Conservation (phyloP, 2,329 filamentous ascomycete genomes). For the Herpotrichia juniperi region DNA sequence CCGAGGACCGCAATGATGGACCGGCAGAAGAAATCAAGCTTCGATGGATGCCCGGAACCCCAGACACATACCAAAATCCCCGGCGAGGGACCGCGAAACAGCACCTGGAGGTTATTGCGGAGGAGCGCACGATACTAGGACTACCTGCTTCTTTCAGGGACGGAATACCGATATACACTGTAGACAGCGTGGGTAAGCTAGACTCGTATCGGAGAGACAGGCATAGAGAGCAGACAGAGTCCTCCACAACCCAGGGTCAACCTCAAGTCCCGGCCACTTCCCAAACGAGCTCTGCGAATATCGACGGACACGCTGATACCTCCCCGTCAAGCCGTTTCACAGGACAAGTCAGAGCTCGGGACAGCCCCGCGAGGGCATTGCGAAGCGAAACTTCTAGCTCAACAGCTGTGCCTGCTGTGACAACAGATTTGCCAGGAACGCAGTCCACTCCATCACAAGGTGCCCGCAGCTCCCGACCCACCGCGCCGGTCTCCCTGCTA, state of each 20-base stretch:
- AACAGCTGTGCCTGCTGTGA: no score
- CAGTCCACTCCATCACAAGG: no score
- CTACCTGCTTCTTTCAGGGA: background rate
- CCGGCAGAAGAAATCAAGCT: slow-evolving; percentile 9
- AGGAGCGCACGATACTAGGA: slow-evolving; percentile 11
- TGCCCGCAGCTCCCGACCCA: no score
- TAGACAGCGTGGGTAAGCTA: slow-evolving; percentile 4
- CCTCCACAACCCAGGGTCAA: background rate
- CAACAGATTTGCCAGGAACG: no score
- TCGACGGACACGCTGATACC: background rate
- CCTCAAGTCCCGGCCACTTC: background rate
- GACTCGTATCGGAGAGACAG: background rate
- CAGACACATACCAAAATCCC: slow-evolving; percentile 1
- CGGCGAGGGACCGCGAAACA: slow-evolving; percentile 9
- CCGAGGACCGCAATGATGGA: background rate
- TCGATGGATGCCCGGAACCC: slow-evolving; percentile 13
- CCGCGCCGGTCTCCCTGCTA: no score
- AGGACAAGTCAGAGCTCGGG: no score
- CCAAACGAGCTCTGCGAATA: background rate
- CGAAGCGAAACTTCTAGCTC: no score
- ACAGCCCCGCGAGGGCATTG: no score
- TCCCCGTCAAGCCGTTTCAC: no score
- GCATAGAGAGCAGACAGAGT: background rate
- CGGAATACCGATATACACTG: slow-evolving; percentile 6
- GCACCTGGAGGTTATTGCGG: slow-evolving; percentile 13